Conservation (phyloP, 331 rosid genomes). For the Stylosanthes scabra region DNA sequence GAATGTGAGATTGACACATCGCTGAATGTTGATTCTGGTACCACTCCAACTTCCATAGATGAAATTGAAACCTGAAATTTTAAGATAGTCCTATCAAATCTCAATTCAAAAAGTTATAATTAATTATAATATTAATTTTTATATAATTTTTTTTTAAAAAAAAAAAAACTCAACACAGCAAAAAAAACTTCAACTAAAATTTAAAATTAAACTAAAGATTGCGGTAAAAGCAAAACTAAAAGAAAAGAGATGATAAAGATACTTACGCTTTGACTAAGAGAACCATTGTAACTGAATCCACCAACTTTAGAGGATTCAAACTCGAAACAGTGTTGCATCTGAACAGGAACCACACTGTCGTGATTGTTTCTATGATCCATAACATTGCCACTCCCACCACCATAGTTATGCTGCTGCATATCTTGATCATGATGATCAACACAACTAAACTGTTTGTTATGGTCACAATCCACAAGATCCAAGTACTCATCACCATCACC, state of each 20-base stretch:
- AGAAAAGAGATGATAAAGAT: neutral
- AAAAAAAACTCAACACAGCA: too few relatives aligned
- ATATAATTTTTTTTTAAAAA: too few relatives aligned
- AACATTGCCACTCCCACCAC: neutral
- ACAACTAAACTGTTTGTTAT: constrained; percentile 31
- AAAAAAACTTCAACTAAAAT: too few relatives aligned
- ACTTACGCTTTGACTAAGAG: constrained; percentile 66
- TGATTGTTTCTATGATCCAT: constrained; percentile 37
- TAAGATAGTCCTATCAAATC: neutral
- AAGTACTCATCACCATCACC: constrained; percentile 47
- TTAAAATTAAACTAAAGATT: too few relatives aligned
- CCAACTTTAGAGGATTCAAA: constrained; percentile 55
- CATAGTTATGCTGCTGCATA: constrained; percentile 23
- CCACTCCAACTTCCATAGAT: constrained; percentile 73
- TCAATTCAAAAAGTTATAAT: neutral
- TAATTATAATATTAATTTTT: too few relatives aligned
- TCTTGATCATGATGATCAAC: neutral
- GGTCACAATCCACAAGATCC: constrained; percentile 57
- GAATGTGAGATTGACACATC: constrained; percentile 67
- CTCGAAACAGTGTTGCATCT: constrained; percentile 49
- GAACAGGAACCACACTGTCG: constrained; percentile 68
- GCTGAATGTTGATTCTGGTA: constrained; percentile 69
- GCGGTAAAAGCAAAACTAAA: too few relatives aligned
- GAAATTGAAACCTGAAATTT: constrained; percentile 66
- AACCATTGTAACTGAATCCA: constrained; percentile 52